phyloP scores from a whole-genome alignment of 139 green algal genomes.

The Volvox africanus region DNA sequence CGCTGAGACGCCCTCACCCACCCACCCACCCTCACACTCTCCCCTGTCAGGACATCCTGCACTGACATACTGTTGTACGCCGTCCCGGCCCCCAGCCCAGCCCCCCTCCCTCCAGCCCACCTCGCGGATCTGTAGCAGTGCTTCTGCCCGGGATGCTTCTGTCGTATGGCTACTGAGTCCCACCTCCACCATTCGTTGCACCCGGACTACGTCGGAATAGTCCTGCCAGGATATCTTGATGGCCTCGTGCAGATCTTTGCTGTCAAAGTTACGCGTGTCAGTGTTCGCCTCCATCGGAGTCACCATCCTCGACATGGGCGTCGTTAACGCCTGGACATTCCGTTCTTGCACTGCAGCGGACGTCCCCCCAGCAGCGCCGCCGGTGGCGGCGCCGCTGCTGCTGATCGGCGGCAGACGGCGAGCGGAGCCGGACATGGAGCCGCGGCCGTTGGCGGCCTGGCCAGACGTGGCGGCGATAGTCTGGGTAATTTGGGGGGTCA shows the following conservation, averaged over 20 bases:
- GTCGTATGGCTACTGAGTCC: slow-evolving; percentile 5
- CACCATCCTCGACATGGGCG: not conserved
- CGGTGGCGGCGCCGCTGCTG: not conserved
- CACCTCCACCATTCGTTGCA: slow-evolving; percentile 5
- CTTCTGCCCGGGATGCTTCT: slow-evolving; percentile 32
- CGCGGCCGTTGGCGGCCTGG: not conserved
- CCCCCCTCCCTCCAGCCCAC: not conserved
- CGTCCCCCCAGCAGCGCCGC: not conserved
- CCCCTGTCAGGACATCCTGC: too few relatives aligned
- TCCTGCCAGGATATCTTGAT: not conserved
- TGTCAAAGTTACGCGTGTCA: not conserved
- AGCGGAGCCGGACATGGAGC: not conserved
- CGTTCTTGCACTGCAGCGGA: not conserved
- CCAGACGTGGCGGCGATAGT: not conserved
- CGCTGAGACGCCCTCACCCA: too few relatives aligned
- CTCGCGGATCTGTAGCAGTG: slow-evolving; percentile 40
- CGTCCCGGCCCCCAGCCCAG: not conserved
- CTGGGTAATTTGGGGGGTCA: not conserved
- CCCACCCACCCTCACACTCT: not conserved
- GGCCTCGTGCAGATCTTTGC: slow-evolving; percentile 4
- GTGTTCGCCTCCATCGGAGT: not conserved
- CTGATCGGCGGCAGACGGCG: slow-evolving; percentile 15
- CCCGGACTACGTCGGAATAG: slow-evolving; percentile 7
- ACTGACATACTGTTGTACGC: too few relatives aligned
- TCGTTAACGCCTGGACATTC: not conserved